phyloP scores from a whole-genome alignment of 1,284 basidiomycete species.

The Tremellales sp. region DNA sequence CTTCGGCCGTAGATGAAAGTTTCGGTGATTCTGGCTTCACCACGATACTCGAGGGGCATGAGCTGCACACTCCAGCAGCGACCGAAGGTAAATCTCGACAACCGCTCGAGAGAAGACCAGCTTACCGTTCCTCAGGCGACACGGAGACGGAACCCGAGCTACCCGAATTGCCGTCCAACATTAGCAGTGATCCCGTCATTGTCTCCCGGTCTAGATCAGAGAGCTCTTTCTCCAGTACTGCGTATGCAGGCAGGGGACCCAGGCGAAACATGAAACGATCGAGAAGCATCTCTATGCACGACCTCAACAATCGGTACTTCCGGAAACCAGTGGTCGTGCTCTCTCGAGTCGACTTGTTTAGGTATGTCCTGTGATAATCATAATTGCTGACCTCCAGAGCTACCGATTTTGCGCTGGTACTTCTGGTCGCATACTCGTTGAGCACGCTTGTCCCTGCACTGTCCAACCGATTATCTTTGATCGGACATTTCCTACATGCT shows the following conservation, averaged over 20 bases:
- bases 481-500: slow-evolving; percentile 75
- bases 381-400: slow-evolving; percentile 50
- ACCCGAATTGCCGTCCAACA: slow-evolving; percentile 29
- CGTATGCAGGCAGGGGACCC: neutral
- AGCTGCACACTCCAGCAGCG: slow-evolving; percentile 56
- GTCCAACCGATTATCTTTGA: slow-evolving; percentile 50
- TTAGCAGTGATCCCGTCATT: slow-evolving; percentile 12
- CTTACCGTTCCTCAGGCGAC: slow-evolving; percentile 42
- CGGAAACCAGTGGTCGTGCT: slow-evolving; percentile 79
- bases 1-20: slow-evolving; percentile 4
- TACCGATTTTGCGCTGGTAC: slow-evolving; percentile 63
- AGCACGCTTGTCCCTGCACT: slow-evolving; percentile 50
- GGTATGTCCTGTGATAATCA: slow-evolving; percentile 54
- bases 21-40: slow-evolving; percentile 7
- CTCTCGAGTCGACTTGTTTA: slow-evolving; percentile 75
- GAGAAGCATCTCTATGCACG: slow-evolving; percentile 66
- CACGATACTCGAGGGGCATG: slow-evolving; percentile 8
- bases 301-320: slow-evolving; percentile 86
- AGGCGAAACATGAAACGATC: slow-evolving; percentile 13
- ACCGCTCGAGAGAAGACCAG: neutral
- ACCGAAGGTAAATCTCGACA: slow-evolving; percentile 61
- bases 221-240: slow-evolving; percentile 16
- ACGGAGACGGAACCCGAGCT: slow-evolving; percentile 61
- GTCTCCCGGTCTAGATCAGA: slow-evolving; percentile 33
- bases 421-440: slow-evolving; percentile 58